Percentiles rank a stretch among this genome's conserved stretches.
Conservation (phyloP, 1,284 basidiomycete species). For the Polyporus tsugae region DNA sequence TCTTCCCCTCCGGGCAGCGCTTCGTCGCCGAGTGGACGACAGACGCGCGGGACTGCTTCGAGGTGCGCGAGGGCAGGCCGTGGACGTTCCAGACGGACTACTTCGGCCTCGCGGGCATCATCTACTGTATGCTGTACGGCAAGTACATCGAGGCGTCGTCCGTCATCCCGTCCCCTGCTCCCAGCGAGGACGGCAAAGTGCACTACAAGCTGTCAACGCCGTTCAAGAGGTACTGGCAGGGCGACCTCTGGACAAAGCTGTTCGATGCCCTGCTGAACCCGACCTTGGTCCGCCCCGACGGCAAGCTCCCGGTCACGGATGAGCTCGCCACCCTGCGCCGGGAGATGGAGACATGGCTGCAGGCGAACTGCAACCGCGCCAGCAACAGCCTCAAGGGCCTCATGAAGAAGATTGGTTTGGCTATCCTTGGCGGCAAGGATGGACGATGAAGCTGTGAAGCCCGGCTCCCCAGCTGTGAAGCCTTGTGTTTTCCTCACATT, state of each 20-base stretch:
- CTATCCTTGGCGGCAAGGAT: slow-evolving; percentile 38
- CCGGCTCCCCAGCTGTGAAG: background rate
- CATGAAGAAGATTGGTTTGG: slow-evolving; percentile 78
- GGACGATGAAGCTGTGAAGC: slow-evolving; percentile 21
- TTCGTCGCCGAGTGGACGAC: slow-evolving; percentile 92
- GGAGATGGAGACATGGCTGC: slow-evolving; percentile 92
- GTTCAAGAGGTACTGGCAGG: slow-evolving; percentile 97
- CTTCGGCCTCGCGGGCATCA: slow-evolving; percentile 91
- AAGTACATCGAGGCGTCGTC: slow-evolving; percentile 87
- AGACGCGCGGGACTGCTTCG: slow-evolving; percentile 89
- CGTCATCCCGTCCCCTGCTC: slow-evolving; percentile 48
- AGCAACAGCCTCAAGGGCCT: slow-evolving; percentile 88
- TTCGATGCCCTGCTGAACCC: slow-evolving; percentile 94
- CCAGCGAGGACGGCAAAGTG: slow-evolving; percentile 43
- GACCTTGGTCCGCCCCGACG: slow-evolving; percentile 56
- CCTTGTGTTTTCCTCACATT: background rate
- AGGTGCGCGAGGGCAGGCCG: slow-evolving; percentile 83
- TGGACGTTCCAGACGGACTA: slow-evolving; percentile 99
- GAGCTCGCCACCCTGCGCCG: slow-evolving; percentile 71
- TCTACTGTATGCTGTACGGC: slow-evolving; percentile 96
- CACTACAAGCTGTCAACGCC: slow-evolving; percentile 77
- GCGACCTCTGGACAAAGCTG: slow-evolving; percentile 83
- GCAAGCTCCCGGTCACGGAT: slow-evolving; percentile 73
- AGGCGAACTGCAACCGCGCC: slow-evolving; percentile 82
- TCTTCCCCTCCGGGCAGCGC: slow-evolving; percentile 81